phyloP scores from a whole-genome alignment of 768 basidiomycete species.

The Mycena vulgaris region DNA sequence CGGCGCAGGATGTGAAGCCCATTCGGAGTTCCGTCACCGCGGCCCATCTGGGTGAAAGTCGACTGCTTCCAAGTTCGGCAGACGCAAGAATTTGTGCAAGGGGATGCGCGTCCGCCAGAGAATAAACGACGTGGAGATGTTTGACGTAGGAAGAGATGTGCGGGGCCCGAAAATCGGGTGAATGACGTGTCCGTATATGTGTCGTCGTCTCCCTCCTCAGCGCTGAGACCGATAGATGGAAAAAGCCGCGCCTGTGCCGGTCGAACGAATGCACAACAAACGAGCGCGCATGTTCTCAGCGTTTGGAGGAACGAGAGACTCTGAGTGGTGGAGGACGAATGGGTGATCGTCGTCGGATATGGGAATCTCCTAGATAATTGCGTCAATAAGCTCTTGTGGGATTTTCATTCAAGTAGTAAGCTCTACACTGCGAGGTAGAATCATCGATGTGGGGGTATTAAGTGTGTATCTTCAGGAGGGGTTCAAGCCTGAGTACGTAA shows the following conservation, averaged over 20 bases:
- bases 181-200: background rate
- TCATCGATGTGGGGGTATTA: too few species aligned
- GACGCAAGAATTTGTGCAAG: background rate
- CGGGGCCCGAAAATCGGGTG: background rate
- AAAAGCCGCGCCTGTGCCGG: background rate
- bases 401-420: too few species aligned
- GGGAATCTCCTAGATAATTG: background rate
- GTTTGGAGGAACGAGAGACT: background rate
- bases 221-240: background rate
- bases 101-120: background rate
- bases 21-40: background rate
- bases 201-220: background rate
- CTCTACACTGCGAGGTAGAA: too few species aligned
- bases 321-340: background rate
- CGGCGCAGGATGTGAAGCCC: background rate
- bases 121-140: background rate
- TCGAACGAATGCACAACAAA: background rate
- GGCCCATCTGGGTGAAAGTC: background rate
- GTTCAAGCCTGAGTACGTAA: too few species aligned
- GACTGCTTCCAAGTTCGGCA: background rate
- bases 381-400: constrained; percentile 1
- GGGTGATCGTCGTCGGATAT: background rate
- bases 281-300: background rate
- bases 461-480: too few species aligned
- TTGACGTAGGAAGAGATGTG: background rate